Evolutionary conservation across 306 rosid genomes (phyloP).

Genomic region (Cercis canadensis): DNA sequence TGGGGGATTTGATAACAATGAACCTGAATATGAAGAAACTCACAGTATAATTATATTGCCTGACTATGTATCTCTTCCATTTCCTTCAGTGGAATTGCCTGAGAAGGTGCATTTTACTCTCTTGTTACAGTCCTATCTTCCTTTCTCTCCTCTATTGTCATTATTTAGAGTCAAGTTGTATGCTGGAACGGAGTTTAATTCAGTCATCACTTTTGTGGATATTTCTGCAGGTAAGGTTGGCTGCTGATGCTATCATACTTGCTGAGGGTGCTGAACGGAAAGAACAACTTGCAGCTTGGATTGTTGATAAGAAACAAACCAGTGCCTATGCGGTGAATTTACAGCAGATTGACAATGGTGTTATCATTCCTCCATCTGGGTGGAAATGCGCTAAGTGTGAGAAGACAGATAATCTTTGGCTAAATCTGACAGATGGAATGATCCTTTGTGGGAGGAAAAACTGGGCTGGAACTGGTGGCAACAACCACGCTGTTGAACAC

Average conservation of each 20-base stretch:
- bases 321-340: constrained; percentile 75
- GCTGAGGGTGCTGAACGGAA: constrained; percentile 89
- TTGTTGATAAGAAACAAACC: constrained; percentile 71
- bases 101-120: constrained; percentile 72
- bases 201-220: constrained; percentile 23
- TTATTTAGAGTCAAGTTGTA: not conserved
- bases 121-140: constrained; percentile 3
- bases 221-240: constrained; percentile 82
- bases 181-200: constrained; percentile 14
- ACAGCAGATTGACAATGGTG: constrained; percentile 83
- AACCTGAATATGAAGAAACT: constrained; percentile 74
- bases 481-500: constrained; percentile 89
- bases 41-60: constrained; percentile 76
- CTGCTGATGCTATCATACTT: constrained; percentile 77
- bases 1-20: constrained; percentile 93
- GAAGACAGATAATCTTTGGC: constrained; percentile 90
- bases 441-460: constrained; percentile 92
- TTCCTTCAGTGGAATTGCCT: constrained; percentile 95
- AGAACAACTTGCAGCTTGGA: constrained; percentile 95
- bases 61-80: constrained; percentile 77
- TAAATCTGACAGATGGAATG: constrained; percentile 87
- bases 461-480: constrained; percentile 98
- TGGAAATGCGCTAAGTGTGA: constrained; percentile 95
- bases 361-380: constrained; percentile 81
- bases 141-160: not conserved